A percentile compares a stretch with the other conserved stretches of the same genome.
These are phyloP conservation scores for Kurtzmaniella fragi DNA, from an alignment of 805 yeast genomes.

Conservation along the genomic window DNA sequence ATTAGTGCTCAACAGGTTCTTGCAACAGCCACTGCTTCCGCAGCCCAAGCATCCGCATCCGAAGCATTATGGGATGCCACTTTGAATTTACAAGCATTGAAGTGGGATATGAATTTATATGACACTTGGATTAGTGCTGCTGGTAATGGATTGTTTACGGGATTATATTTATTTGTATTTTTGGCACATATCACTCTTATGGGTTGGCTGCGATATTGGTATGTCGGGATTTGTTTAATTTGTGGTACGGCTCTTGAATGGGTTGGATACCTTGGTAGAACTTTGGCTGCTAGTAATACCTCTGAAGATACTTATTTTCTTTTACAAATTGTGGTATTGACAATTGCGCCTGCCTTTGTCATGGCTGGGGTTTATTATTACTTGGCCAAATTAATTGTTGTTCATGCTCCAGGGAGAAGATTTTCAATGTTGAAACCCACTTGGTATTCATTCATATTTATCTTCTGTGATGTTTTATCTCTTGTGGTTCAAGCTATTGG, in stretches of 20 bases:
- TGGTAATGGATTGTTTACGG: slow-evolving; percentile 56
- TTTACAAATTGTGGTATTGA: slow-evolving; percentile 62
- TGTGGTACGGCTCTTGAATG: slow-evolving; percentile 57
- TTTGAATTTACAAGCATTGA: slow-evolving; percentile 12
- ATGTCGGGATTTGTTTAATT: slow-evolving; percentile 58
- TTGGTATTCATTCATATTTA: slow-evolving; percentile 59
- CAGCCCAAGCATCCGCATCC: slow-evolving; percentile 14
- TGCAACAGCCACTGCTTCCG: slow-evolving; percentile 30
- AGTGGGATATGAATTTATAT: slow-evolving; percentile 18
- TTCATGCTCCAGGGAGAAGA: slow-evolving; percentile 44
- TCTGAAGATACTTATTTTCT: slow-evolving; percentile 39
- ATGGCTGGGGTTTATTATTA: slow-evolving; percentile 80
- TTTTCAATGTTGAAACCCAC: slow-evolving; percentile 53
- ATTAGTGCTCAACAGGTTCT: slow-evolving; percentile 19
- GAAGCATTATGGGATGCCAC: slow-evolving; percentile 15
- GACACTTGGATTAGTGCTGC: slow-evolving; percentile 43
- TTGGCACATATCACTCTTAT: slow-evolving; percentile 22
- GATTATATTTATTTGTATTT: slow-evolving; percentile 45
- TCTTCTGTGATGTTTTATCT: slow-evolving; percentile 60
- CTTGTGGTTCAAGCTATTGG: slow-evolving; percentile 69
- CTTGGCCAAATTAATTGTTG: slow-evolving; percentile 59
- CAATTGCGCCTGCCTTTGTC: slow-evolving; percentile 77
- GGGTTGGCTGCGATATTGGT: slow-evolving; percentile 48
- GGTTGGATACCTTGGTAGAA: slow-evolving; percentile 63
- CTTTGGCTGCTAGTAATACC: slow-evolving; percentile 35